A percentile compares a stretch with the other conserved stretches of the same genome.
These are phyloP conservation scores for Tritrichomonas musculus DNA, from an alignment of 208 protist species.

Conservation along the genomic window DNA sequence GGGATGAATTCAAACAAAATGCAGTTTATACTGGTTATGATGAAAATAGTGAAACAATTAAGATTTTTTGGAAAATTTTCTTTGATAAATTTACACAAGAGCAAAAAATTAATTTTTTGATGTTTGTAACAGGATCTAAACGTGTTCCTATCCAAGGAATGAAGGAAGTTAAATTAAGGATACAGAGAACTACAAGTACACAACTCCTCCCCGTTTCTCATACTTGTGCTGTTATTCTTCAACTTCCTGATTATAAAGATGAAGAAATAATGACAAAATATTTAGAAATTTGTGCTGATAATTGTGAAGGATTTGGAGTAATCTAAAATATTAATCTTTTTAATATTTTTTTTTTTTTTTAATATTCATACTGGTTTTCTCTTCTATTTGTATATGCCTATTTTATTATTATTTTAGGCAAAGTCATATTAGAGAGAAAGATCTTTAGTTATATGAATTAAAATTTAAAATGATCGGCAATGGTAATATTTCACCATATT, in stretches of 20 bases:
- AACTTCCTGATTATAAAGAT: constrained; percentile 66
- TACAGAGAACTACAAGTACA: not conserved
- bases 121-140: constrained; percentile 58
- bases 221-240: constrained; percentile 71
- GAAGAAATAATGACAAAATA: constrained; percentile 58
- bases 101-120: constrained; percentile 54
- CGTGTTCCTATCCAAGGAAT: constrained; percentile 53
- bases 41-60: constrained; percentile 38
- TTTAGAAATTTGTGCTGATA: constrained; percentile 47
- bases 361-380: not conserved
- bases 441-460: too few species aligned
- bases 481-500: too few species aligned
- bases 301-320: constrained; percentile 50
- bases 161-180: constrained; percentile 34
- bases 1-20: constrained; percentile 60
- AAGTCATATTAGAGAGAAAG: too few species aligned
- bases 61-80: constrained; percentile 56
- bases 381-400: too few species aligned
- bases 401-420: too few species aligned
- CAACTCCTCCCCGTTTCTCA: constrained; percentile 61
- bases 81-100: constrained; percentile 43
- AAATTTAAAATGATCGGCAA: too few species aligned
- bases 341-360: not conserved
- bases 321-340: constrained; percentile 31
- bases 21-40: constrained; percentile 49